These are phyloP conservation scores for Colletotrichum plurivorum DNA, from an alignment of 2,329 filamentous ascomycete species.

Conservation along the genomic window DNA sequence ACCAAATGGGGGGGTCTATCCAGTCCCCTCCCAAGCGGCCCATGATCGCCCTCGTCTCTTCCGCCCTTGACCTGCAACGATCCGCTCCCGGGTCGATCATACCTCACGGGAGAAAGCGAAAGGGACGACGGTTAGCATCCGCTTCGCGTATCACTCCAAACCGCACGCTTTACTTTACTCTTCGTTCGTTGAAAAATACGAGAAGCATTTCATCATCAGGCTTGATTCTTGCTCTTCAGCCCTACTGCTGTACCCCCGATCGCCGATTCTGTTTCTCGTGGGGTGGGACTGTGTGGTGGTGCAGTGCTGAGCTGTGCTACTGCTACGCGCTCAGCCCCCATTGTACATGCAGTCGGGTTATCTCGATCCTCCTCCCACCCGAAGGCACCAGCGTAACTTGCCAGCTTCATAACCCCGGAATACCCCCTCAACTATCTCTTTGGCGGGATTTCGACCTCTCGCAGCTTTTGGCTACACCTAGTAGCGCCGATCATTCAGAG, in stretches of 20 bases:
- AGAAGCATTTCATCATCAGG: conserved; percentile 1
- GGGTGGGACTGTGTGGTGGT: conserved; percentile 37
- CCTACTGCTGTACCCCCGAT: conserved; percentile 34
- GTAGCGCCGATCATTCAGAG: conserved; percentile 2
- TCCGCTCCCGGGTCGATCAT: conserved; percentile 35
- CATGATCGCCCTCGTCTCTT: conserved; percentile 29
- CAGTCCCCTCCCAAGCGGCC: conserved; percentile 28
- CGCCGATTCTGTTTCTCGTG: conserved; percentile 21
- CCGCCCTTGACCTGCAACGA: conserved; percentile 21
- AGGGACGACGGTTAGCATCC: neutral
- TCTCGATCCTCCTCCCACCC: conserved; percentile 29
- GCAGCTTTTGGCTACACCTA: neutral
- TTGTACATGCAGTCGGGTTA: conserved; percentile 25
- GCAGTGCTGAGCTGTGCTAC: conserved; percentile 32
- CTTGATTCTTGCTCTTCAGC: conserved; percentile 14
- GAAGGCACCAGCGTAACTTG: conserved; percentile 29
- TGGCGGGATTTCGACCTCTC: neutral
- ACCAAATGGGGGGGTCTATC: conserved; percentile 10
- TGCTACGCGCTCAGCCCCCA: conserved; percentile 36
- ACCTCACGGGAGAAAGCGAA: conserved; percentile 3
- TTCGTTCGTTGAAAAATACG: neutral
- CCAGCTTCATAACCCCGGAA: conserved; percentile 31
- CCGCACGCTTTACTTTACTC: neutral
- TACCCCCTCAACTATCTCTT: neutral
- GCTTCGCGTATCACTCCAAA: conserved; percentile 10